Conservation (phyloP, 2,329 filamentous ascomycete species). For the Colletotrichum graminicola region DNA sequence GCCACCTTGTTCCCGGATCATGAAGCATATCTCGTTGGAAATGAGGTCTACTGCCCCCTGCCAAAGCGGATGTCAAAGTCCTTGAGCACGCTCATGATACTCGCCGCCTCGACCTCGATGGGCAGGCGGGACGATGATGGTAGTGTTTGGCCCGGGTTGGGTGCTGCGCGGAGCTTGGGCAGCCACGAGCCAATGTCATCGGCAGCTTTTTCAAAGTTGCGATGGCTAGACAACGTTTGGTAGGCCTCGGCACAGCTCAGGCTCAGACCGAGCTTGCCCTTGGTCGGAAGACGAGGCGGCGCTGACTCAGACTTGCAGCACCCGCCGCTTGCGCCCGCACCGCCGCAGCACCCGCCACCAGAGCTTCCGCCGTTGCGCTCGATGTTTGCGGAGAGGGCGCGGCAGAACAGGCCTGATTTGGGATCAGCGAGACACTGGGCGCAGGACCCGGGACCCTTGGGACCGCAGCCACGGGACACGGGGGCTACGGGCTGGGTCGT, state of each 20-base stretch:
- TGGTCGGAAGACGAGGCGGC: slow-evolving; percentile 46
- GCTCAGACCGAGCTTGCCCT: slow-evolving; percentile 62
- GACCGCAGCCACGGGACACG: slow-evolving; percentile 62
- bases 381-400: slow-evolving; percentile 78
- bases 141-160: slow-evolving; percentile 52
- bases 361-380: slow-evolving; percentile 55
- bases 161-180: slow-evolving; percentile 75
- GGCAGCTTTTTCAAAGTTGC: slow-evolving; percentile 79
- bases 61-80: slow-evolving; percentile 84
- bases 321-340: slow-evolving; percentile 68
- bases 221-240: slow-evolving; percentile 81
- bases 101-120: slow-evolving; percentile 84
- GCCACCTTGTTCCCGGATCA: not conserved
- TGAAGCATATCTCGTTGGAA: not conserved
- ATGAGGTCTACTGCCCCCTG: slow-evolving; percentile 34
- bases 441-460: slow-evolving; percentile 82
- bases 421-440: slow-evolving; percentile 83
- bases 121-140: slow-evolving; percentile 59
- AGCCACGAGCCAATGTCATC: slow-evolving; percentile 83
- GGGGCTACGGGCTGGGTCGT: slow-evolving; percentile 49
- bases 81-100: slow-evolving; percentile 87
- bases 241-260: slow-evolving; percentile 83
- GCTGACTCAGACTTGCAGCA: slow-evolving; percentile 70
- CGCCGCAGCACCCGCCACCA: slow-evolving; percentile 68
- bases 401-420: slow-evolving; percentile 85